Percentiles rank a stretch among this genome's conserved stretches.
Conservation (phyloP, 257 asterid species). For the Solanum peruvianum region DNA sequence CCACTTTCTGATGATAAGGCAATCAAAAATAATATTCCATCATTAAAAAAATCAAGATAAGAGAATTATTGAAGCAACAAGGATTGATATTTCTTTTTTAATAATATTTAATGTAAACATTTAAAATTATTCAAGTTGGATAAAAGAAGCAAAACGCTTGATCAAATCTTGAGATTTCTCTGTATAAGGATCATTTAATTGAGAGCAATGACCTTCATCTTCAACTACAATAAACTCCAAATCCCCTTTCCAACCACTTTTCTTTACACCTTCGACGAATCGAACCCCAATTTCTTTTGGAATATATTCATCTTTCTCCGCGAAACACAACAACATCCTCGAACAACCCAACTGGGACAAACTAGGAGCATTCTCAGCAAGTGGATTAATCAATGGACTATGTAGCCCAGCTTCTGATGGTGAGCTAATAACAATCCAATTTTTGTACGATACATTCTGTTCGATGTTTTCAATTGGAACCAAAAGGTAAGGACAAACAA, state of each 20-base stretch:
- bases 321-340: not conserved
- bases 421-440: not conserved
- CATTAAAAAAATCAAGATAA: too few relatives aligned
- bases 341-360: not conserved
- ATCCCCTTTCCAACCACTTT: conserved; percentile 50
- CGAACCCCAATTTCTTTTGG: not conserved
- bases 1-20: too few relatives aligned
- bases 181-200: not conserved
- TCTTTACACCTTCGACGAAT: conserved; percentile 27
- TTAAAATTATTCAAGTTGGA: not conserved
- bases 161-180: conserved; percentile 24
- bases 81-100: too few relatives aligned
- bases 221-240: conserved; percentile 35
- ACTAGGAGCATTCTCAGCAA: not conserved
- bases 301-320: conserved; percentile 14
- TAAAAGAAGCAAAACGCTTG: conserved; percentile 25
- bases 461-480: not conserved
- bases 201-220: conserved; percentile 39
- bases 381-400: not conserved
- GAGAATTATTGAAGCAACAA: too few relatives aligned
- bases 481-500: conserved; percentile 5
- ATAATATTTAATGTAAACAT: too few relatives aligned
- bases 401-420: not conserved
- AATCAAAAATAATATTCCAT: too few relatives aligned
- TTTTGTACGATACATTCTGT: not conserved